These are phyloP conservation scores for Dictyostelium brefeldianum DNA, from an alignment of 78 protist species.

Conservation along the genomic window DNA sequence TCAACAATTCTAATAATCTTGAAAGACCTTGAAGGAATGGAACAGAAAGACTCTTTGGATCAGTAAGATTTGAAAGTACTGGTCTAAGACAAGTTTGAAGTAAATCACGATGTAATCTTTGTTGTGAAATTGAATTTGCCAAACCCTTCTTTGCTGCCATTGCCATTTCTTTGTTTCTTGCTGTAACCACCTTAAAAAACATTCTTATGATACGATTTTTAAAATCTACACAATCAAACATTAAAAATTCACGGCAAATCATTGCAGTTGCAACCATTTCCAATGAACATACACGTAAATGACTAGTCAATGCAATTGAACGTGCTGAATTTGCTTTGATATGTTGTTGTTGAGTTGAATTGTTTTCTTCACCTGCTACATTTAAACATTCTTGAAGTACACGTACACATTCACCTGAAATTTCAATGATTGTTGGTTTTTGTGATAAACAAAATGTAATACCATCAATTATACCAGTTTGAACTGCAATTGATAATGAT, in stretches of 20 bases:
- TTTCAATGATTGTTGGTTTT: slow-evolving; percentile 15
- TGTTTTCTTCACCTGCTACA: slow-evolving; percentile 51
- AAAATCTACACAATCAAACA: slow-evolving; percentile 42
- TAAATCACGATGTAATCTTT: slow-evolving; percentile 83
- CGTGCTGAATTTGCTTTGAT: slow-evolving; percentile 31
- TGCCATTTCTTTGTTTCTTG: slow-evolving; percentile 69
- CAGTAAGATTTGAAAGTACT: slow-evolving; percentile 89
- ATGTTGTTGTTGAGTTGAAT: not conserved
- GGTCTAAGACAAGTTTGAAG: slow-evolving; percentile 93
- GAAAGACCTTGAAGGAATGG: slow-evolving; percentile 92
- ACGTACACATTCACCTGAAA: slow-evolving; percentile 8
- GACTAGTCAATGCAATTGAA: not conserved
- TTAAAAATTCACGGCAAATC: slow-evolving; percentile 48
- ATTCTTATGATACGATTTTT: slow-evolving; percentile 74
- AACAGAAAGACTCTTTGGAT: slow-evolving; percentile 83
- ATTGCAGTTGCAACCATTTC: slow-evolving; percentile 66
- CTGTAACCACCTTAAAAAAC: slow-evolving; percentile 81
- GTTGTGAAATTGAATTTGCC: slow-evolving; percentile 42
- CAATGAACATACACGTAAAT: slow-evolving; percentile 32
- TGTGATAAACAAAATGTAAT: slow-evolving; percentile 44
- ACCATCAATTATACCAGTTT: slow-evolving; percentile 59
- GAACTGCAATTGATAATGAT: not conserved
- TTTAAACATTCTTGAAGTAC: slow-evolving; percentile 39
- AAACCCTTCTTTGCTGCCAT: slow-evolving; percentile 75
- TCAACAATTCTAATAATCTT: slow-evolving; percentile 88